Evolutionary conservation across 768 basidiomycete genomes (phyloP).

Genomic region (Lentinula aciculospora): DNA sequence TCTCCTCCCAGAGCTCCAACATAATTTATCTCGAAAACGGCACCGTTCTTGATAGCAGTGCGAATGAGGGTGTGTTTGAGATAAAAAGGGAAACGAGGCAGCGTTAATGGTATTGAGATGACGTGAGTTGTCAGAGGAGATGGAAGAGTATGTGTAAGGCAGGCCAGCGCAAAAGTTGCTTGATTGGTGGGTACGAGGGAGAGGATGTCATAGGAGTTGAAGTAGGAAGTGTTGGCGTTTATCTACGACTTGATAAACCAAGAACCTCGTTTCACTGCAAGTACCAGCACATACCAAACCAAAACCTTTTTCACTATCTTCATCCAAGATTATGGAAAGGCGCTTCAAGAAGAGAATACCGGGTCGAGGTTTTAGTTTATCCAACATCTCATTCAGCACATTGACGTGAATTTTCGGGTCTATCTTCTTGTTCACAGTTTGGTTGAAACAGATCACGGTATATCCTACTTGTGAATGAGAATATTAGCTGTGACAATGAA

Average conservation of each 20-base stretch:
- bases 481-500: conserved; percentile 7
- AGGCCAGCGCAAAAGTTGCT: conserved; percentile 70
- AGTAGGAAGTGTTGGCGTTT: conserved; percentile 57
- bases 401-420: conserved; percentile 69
- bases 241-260: conserved; percentile 36
- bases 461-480: conserved; percentile 66
- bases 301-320: conserved; percentile 83
- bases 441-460: conserved; percentile 71
- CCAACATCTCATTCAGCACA: conserved; percentile 50
- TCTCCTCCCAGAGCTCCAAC: conserved; percentile 68
- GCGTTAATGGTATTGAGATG: conserved; percentile 72
- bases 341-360: conserved; percentile 69
- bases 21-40: conserved; percentile 78
- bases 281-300: conserved; percentile 50
- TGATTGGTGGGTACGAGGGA: conserved; percentile 71
- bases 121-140: conserved; percentile 76
- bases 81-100: conserved; percentile 73
- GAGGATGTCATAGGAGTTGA: conserved; percentile 71
- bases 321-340: conserved; percentile 74
- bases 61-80: conserved; percentile 81
- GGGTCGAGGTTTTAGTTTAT: conserved; percentile 49
- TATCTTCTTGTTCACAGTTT: conserved; percentile 65
- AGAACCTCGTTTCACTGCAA: not conserved
- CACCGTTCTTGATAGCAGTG: conserved; percentile 76
- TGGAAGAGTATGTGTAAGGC: conserved; percentile 73